Evolutionary conservation across 352 stramenopile species (phyloP), one percentile per base, ranked within the genome.

Genomic region (Globisporangium solare): DNA sequence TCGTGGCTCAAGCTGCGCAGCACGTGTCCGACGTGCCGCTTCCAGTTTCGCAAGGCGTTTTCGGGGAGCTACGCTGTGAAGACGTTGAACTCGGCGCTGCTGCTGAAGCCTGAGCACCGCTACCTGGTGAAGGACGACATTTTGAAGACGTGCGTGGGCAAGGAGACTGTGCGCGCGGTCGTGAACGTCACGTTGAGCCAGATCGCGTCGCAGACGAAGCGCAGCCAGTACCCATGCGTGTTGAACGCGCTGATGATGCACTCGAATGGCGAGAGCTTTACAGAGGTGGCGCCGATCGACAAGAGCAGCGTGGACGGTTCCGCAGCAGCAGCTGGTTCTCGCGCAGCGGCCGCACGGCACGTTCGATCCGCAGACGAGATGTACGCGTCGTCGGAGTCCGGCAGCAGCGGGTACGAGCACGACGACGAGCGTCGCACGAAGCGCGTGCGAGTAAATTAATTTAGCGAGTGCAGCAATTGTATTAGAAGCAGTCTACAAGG

Each of bases 1-100:
- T 89, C 82, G 40, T 99, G 96, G 95, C 89, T 97, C 41, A 76
- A 90, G 57, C 89, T 95, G 54, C 89, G 97, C 59, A 84, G 76
- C 48, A 95, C 89, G 51, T 99, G 96, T 67, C 94, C 94, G 7
- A 95, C 94, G 22, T 99, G 96, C 63, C 95, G 97, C 51, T 87
- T 94, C 62, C 89, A 97, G 71, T 87, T 98, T 57, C 80, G 71
- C 48, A 90, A 89, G 66, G 80, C 82, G 42, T 89, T 93, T 53
- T 82, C 71, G 0, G 83, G 83, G 37, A 87, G 78, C 66, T 92
- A 89, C 58, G 83, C 80, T 14, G 76, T 93, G 45, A 82, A 80
- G 18, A 89, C 76, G 48, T 73, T 93, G 53, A 93, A 90, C 68
- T 91, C 83, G 54, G 78, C 83, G 47, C 67, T 90, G 46, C 61